phyloP scores from a whole-genome alignment of 306 rosid species.

The Cercis canadensis region DNA sequence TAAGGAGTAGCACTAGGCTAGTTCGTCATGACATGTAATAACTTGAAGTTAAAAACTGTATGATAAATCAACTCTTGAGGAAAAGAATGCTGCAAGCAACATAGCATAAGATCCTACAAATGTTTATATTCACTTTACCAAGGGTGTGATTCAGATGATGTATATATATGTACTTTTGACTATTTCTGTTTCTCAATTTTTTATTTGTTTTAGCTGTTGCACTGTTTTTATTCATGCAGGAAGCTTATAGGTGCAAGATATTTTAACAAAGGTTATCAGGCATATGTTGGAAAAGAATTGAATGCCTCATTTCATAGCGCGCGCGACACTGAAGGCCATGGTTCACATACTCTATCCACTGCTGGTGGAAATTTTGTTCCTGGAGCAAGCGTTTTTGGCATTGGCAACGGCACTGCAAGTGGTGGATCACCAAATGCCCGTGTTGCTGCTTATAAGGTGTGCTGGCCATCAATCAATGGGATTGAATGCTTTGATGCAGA shows the following conservation, averaged over 20 bases:
- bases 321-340: conserved; percentile 78
- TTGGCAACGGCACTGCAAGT: conserved; percentile 75
- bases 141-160: no score
- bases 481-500: conserved; percentile 66
- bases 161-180: neutral
- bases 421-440: conserved; percentile 92
- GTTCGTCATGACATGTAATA: no score
- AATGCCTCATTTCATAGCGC: conserved; percentile 27
- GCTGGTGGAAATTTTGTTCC: conserved; percentile 72
- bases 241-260: conserved; percentile 87
- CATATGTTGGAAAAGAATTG: neutral
- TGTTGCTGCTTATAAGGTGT: conserved; percentile 82
- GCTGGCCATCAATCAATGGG: conserved; percentile 49
- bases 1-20: no score
- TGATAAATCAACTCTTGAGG: no score
- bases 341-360: conserved; percentile 90
- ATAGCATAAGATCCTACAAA: no score
- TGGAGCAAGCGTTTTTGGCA: conserved; percentile 53
- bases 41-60: no score
- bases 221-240: conserved; percentile 35
- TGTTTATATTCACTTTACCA: no score
- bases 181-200: neutral
- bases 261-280: conserved; percentile 56
- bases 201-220: no score
- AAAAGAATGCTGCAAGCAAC: no score